Evolutionary conservation across 306 rosid species (phyloP).

Genomic region (Rosa rugosa): DNA sequence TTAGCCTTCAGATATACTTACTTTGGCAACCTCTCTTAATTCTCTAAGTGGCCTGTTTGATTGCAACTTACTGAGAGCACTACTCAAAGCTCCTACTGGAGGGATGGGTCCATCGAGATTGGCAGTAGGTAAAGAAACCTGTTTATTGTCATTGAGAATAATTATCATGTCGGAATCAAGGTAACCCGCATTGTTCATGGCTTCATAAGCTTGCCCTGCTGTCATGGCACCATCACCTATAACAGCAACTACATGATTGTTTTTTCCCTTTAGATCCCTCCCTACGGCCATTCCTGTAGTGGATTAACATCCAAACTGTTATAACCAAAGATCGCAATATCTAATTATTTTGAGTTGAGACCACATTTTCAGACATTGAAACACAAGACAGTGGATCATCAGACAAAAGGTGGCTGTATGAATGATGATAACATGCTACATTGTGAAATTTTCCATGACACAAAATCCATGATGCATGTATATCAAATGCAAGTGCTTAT

Average conservation of each 20-base stretch:
- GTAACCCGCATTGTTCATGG: slow-evolving; percentile 98
- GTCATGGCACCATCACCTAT: slow-evolving; percentile 99
- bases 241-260: slow-evolving; percentile 75
- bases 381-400: neutral
- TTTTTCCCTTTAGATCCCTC: slow-evolving; percentile 81
- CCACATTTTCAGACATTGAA: neutral
- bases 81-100: slow-evolving; percentile 96
- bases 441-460: neutral
- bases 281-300: slow-evolving; percentile 95
- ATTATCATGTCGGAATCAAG: slow-evolving; percentile 98
- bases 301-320: slow-evolving; percentile 24
- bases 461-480: neutral
- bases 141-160: slow-evolving; percentile 94
- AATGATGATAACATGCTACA: slow-evolving; percentile 6
- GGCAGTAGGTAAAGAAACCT: slow-evolving; percentile 93
- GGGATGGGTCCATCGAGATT: slow-evolving; percentile 86
- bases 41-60: slow-evolving; percentile 95
- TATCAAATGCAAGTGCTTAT: neutral
- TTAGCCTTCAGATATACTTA: slow-evolving; percentile 26
- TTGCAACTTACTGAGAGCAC: slow-evolving; percentile 91
- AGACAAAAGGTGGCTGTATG: neutral
- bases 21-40: slow-evolving; percentile 97
- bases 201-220: slow-evolving; percentile 99
- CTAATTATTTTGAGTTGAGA: neutral
- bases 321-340: slow-evolving; percentile 20